Percentiles rank a stretch among this genome's conserved stretches.
Evolutionary conservation across 805 yeast species (phyloP).

Genomic region (Candida chilensis): DNA sequence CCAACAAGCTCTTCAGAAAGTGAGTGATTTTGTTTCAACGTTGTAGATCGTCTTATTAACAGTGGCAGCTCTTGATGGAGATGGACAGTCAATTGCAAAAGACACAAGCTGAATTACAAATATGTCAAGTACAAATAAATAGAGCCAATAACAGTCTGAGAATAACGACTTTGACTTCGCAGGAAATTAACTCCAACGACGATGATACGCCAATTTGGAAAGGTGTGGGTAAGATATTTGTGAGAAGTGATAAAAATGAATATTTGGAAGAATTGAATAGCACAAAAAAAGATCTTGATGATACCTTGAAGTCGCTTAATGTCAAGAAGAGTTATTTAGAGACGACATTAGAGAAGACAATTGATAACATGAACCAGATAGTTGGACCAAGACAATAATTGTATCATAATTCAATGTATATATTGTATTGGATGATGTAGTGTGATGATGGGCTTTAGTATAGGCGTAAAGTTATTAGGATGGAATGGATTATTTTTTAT

Average conservation of each 20-base stretch:
- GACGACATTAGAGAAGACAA: slow-evolving; percentile 69
- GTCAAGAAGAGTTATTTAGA: slow-evolving; percentile 68
- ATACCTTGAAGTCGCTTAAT: slow-evolving; percentile 47
- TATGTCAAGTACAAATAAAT: slow-evolving; percentile 43
- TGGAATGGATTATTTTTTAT: too few relatives aligned
- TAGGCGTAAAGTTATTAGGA: too few relatives aligned
- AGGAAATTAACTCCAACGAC: slow-evolving; percentile 39
- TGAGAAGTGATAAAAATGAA: slow-evolving; percentile 29
- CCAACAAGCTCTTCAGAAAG: slow-evolving; percentile 35
- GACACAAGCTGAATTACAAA: slow-evolving; percentile 49
- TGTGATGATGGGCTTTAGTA: too few relatives aligned
- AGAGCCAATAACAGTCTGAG: slow-evolving; percentile 38
- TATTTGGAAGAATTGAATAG: slow-evolving; percentile 39
- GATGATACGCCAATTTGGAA: slow-evolving; percentile 61
- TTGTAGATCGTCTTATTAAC: too few relatives aligned
- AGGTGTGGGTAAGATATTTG: slow-evolving; percentile 74
- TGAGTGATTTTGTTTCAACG: slow-evolving; percentile 8
- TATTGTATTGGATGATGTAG: too few relatives aligned
- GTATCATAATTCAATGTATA: too few relatives aligned
- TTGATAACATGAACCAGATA: slow-evolving; percentile 48
- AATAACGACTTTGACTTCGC: slow-evolving; percentile 45
- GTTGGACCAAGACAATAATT: slow-evolving; percentile 8
- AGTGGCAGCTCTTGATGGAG: slow-evolving; percentile 47
- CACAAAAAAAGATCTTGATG: slow-evolving; percentile 47
- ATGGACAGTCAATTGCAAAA: slow-evolving; percentile 57